phyloP scores from a whole-genome alignment of 2,329 filamentous ascomycete genomes.

The Trichoderma lentiforme region DNA sequence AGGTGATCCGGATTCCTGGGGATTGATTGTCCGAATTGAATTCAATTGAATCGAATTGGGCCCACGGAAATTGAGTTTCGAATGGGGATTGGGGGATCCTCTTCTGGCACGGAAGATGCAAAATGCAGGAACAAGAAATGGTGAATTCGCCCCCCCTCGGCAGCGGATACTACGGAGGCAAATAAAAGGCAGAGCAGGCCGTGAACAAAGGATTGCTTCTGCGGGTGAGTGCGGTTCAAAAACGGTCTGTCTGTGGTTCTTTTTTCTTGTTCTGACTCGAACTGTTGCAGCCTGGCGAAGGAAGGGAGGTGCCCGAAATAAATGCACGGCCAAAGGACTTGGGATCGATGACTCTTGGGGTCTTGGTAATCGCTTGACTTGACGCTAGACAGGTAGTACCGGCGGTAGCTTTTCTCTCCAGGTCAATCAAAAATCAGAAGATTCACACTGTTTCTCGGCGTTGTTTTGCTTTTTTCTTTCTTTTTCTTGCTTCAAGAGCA shows the following conservation, averaged over 20 bases:
- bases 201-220: neutral
- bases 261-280: neutral
- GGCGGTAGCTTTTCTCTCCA: neutral
- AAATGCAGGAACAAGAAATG: slow-evolving; percentile 8
- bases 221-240: neutral
- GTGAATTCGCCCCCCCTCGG: neutral
- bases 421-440: neutral
- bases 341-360: neutral
- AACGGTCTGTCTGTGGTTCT: neutral
- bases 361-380: neutral
- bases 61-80: neutral
- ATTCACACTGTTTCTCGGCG: neutral
- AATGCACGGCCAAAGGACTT: neutral
- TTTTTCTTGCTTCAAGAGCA: neutral
- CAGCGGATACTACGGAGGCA: neutral
- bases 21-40: neutral
- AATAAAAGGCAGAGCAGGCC: neutral
- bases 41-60: neutral
- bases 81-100: neutral
- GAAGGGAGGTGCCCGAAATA: neutral
- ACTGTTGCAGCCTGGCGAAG: neutral
- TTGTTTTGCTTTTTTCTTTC: neutral
- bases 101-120: neutral
- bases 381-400: neutral
- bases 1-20: neutral